Conservation (phyloP, 1,139 yeast genomes). For the Wickerhamomyces sp. region DNA sequence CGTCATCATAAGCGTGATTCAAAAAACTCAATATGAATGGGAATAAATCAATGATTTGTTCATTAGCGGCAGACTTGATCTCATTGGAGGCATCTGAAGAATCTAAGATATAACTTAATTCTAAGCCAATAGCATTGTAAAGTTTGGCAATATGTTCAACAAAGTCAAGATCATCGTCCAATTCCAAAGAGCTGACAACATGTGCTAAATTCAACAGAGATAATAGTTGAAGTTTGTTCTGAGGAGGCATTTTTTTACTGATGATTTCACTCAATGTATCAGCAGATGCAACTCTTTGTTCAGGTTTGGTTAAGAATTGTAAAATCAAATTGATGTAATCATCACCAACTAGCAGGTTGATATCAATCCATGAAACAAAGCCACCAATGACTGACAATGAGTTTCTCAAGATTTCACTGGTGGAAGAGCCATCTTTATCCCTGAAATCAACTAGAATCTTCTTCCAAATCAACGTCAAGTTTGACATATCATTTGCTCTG, state of each 20-base stretch:
- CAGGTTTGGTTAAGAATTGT: constrained; percentile 49
- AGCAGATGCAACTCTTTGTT: constrained; percentile 57
- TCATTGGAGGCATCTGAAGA: constrained; percentile 29
- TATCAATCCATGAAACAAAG: constrained; percentile 94
- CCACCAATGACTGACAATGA: constrained; percentile 72
- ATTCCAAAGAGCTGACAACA: constrained; percentile 37
- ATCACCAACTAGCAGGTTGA: constrained; percentile 66
- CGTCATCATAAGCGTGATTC: constrained; percentile 82
- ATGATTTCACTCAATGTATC: constrained; percentile 75
- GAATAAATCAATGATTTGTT: constrained; percentile 54
- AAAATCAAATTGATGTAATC: constrained; percentile 60
- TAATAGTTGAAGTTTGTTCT: constrained; percentile 76
- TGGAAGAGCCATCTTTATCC: constrained; percentile 21
- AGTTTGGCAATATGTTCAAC: constrained; percentile 74
- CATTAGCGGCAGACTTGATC: constrained; percentile 38
- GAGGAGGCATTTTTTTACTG: constrained; percentile 87
- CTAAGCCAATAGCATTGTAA: constrained; percentile 70
- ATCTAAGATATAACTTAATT: constrained; percentile 63
- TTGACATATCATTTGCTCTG: constrained; percentile 68
- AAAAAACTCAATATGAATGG: constrained; percentile 71
- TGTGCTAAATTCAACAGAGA: constrained; percentile 61
- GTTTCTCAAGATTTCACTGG: constrained; percentile 49
- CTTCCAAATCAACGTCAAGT: constrained; percentile 68
- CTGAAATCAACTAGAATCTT: constrained; percentile 39
- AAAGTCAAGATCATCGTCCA: constrained; percentile 55